phyloP scores from a whole-genome alignment of 306 rosid genomes.

The Glycine soja region DNA sequence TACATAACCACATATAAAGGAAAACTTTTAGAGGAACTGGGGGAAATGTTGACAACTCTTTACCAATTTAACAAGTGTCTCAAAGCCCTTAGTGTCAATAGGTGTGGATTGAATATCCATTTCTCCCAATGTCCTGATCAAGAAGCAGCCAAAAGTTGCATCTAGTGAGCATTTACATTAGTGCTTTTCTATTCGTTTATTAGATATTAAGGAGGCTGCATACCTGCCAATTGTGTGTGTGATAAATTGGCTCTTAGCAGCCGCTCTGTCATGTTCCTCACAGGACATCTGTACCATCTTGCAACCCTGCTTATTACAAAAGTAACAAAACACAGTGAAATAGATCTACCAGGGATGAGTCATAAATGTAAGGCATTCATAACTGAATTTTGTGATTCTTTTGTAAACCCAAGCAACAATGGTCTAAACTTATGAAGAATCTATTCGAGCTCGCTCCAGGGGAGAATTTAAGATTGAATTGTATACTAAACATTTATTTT shows the following conservation, averaged over 20 bases:
- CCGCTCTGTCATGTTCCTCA: conserved; percentile 70
- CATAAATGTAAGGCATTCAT: no score
- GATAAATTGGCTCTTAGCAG: conserved; percentile 72
- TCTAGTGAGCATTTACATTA: not conserved
- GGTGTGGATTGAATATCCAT: conserved; percentile 62
- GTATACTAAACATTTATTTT: no score
- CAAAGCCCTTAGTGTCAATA: conserved; percentile 63
- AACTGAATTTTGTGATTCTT: no score
- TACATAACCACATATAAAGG: not conserved
- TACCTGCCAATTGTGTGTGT: conserved; percentile 80
- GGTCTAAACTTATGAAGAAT: no score
- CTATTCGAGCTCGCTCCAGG: no score
- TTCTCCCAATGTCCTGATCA: conserved; percentile 60
- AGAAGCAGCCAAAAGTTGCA: conserved; percentile 7
- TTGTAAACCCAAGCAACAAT: no score
- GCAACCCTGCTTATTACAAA: conserved; percentile 59
- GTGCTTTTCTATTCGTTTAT: not conserved
- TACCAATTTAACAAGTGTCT: conserved; percentile 67
- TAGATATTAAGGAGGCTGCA: not conserved
- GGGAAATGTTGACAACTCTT: not conserved
- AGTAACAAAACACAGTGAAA: not conserved
- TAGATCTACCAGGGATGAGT: no score
- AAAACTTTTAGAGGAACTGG: not conserved
- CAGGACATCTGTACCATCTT: conserved; percentile 70
- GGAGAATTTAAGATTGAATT: no score